Evolutionary conservation across 805 yeast species (phyloP), one percentile per base, ranked within the genome.

Genomic region (Metahyphopichia silvanorum): DNA sequence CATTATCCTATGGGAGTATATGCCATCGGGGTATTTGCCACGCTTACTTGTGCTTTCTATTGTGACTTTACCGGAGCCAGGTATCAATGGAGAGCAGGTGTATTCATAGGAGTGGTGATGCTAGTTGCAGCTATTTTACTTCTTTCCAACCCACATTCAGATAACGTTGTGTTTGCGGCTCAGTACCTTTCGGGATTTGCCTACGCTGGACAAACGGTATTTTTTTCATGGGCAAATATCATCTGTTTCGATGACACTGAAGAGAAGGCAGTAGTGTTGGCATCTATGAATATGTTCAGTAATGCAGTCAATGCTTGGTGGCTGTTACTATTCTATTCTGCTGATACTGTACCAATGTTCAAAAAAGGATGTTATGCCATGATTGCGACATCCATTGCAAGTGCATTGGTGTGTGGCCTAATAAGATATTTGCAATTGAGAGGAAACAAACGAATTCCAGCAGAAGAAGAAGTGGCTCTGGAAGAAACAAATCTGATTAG

Each of bases 271-370:
- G 61, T 79, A 29, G 80, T 77, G 1, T 57, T 79, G 30, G 85
- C 81, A 0, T 75, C 80, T 0, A 77, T 77, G 82, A 77, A 77
- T 51, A 76, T 76, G 79, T 75, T 76, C 51, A 70, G 77, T 18
- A 71, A 74, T 44, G 78, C 80, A 2, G 76, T 77, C 6, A 77
- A 76, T 48, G 79, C 82, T 2, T 77, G 82, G 82, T 77, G 82
- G 80, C 64, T 76, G 1, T 38, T 78, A 12, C 30, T 77, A 3
- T 75, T 78, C 44, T 78, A 63, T 42, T 53, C 68, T 16, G 80
- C 82, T 2, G 54, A 66, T 4, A 63, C 67, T 25, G 80, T 66
- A 1, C 82, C 82, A 2, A 52, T 58, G 28, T 76, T 71, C 39
- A 57, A 53, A 32, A 69, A 66, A 28, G 83, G 82, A 12, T 69